Evolutionary conservation across 2,329 filamentous ascomycete genomes (phyloP), one percentile per base, ranked within the genome.

Genomic region (Pseudogymnoascus pannorum): DNA sequence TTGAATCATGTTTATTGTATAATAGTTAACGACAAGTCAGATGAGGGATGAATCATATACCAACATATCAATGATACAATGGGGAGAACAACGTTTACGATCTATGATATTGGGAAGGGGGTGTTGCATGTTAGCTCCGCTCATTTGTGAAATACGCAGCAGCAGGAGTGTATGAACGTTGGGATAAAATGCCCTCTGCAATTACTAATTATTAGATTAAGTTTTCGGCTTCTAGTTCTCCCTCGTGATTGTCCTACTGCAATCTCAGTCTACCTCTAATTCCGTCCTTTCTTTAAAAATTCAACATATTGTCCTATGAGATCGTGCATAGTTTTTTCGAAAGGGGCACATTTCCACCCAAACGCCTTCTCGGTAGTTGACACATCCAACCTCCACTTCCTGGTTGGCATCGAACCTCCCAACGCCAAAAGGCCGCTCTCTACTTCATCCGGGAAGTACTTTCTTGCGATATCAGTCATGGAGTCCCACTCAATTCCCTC

Each of bases 401-500:
- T 70, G 4, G 67, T 66, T n/a, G 64, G 62, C 48, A 66, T 68
- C 11, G 69, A 69, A 24, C 69, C 60, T 60, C 68, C 70, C 7
- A 67, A 64, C 60, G 70, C 70, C 24, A 74, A 64, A 5, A 70
- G 66, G 18, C 66, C 65, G 69, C 69, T 63, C 62, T 66, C 64
- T 59, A 71, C 64, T 42, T 69, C 68, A 65, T 67, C 57, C 64
- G 69, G 62, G 66, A 71, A 77, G 26, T 65, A 65, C 18, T 68
- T 62, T 51, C 71, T 68, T 3, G 73, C 74, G 57, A 78, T 74
- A 16, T 72, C 70, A 48, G 73, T 72, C 0, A 72, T 70, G 22
- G 76, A 74, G 48, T 75, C 73, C 76, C 75, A 78, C 51, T 66
- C 61, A 11, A 70, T 72, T 4, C 68, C 67, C 24, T 54, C 51